phyloP scores from a whole-genome alignment of 164 flowering plant species.

The Kalanchoe fedtschenkoi region DNA sequence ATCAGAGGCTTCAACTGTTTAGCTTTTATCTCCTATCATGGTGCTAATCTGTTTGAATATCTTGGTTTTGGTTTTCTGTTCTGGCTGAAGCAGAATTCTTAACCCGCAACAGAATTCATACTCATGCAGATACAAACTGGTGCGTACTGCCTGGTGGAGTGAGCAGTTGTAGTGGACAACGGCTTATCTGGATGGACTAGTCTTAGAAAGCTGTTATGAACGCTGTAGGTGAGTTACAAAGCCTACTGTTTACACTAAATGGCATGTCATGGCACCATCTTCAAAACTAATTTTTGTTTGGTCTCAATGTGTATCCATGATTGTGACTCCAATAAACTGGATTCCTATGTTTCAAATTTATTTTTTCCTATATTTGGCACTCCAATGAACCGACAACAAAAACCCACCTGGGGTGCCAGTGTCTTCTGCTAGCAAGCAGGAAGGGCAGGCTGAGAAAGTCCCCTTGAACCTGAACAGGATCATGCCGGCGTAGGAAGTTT shows the following conservation, averaged over 20 bases:
- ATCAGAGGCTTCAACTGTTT: too few species aligned
- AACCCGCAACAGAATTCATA: not conserved
- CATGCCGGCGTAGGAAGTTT: conserved; percentile 99
- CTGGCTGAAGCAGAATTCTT: too few species aligned
- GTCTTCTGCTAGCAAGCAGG: conserved; percentile 28
- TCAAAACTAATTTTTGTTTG: not conserved
- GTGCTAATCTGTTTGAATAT: too few species aligned
- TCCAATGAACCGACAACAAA: conserved; percentile 32
- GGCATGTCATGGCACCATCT: not conserved
- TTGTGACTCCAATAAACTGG: not conserved
- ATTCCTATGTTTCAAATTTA: not conserved
- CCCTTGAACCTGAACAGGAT: conserved; percentile 99
- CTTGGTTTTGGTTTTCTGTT: too few species aligned
- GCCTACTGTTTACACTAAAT: not conserved
- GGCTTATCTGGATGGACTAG: not conserved
- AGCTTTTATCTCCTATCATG: too few species aligned
- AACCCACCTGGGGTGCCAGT: conserved; percentile 97
- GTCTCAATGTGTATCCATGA: not conserved
- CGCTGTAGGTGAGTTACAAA: conserved; percentile 1
- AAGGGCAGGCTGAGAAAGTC: conserved; percentile 95
- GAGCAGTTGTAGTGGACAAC: not conserved
- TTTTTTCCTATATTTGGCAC: not conserved
- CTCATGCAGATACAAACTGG: not conserved
- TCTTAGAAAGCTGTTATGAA: not conserved
- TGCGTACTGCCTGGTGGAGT: not conserved